These are phyloP conservation scores for Anacardium occidentale DNA, from an alignment of 345 rosid species.

Conservation along the genomic window DNA sequence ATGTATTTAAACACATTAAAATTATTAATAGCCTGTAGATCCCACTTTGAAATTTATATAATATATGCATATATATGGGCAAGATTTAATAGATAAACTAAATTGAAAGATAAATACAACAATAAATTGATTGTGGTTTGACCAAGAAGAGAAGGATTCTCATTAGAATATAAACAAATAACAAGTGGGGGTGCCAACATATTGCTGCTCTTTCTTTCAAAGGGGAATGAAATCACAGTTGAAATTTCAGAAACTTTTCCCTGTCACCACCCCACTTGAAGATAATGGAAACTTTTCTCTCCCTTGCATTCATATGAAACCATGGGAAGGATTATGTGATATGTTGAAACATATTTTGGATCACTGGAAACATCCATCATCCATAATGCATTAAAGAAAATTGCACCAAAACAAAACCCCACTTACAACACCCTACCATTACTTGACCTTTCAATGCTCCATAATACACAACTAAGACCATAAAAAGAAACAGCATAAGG, in stretches of 20 bases:
- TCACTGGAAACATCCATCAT: too few relatives aligned
- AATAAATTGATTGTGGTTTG: constrained; percentile 1
- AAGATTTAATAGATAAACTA: too few relatives aligned
- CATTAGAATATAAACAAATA: background rate
- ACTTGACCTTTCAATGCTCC: background rate
- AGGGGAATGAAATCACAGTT: constrained; percentile 24
- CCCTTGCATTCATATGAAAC: too few relatives aligned
- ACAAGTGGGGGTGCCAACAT: constrained; percentile 17
- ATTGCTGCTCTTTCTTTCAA: constrained; percentile 12
- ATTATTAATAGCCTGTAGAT: background rate
- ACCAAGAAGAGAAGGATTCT: constrained; percentile 3
- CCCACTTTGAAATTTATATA: background rate
- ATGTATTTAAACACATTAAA: background rate
- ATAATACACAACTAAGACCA: too few relatives aligned
- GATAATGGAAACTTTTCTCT: background rate
- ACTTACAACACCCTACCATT: background rate
- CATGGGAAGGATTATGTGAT: too few relatives aligned
- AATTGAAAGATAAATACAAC: background rate
- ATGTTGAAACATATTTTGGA: too few relatives aligned
- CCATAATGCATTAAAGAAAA: background rate
- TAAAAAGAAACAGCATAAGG: background rate
- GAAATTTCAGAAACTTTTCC: constrained; percentile 2
- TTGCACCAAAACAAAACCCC: constrained; percentile 5
- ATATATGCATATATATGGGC: too few relatives aligned
- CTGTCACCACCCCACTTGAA: constrained; percentile 17